phyloP scores from a whole-genome alignment of 2,329 filamentous ascomycete species.

The Lachnellula arida region DNA sequence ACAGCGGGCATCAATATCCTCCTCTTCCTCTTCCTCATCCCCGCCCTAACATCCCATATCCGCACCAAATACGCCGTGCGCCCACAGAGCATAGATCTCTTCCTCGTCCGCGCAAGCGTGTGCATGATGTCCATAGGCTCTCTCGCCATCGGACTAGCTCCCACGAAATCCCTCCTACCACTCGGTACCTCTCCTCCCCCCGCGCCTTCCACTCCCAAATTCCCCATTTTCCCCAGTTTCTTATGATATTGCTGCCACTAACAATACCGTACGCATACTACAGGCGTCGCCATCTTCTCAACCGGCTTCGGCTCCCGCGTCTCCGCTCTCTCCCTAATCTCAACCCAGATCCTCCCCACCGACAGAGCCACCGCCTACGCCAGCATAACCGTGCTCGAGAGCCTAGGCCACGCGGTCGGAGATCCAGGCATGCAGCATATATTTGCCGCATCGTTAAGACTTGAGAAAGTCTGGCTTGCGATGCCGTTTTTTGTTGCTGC shows the following conservation, averaged over 20 bases:
- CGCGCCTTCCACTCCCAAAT: no score
- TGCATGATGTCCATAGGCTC: conserved; percentile 22
- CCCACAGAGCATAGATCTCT: conserved; percentile 24
- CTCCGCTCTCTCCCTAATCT: conserved; percentile 26
- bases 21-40: conserved; percentile 27
- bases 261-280: background rate
- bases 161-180: conserved; percentile 15
- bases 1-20: conserved; percentile 29
- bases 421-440: conserved; percentile 30
- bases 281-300: conserved; percentile 28
- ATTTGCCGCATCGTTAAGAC: conserved; percentile 23
- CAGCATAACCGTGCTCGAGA: conserved; percentile 28
- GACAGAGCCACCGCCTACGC: conserved; percentile 28
- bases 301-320: conserved; percentile 29
- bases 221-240: no score
- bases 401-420: conserved; percentile 27
- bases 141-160: conserved; percentile 22
- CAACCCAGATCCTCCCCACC: conserved; percentile 24
- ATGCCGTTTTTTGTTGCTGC: conserved; percentile 30
- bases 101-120: conserved; percentile 24
- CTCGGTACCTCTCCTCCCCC: conserved; percentile 14
- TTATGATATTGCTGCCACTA: background rate
- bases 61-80: conserved; percentile 14
- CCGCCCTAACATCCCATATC: conserved; percentile 17
- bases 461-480: conserved; percentile 24